Conservation (phyloP, 2,329 filamentous ascomycete species). For the Drechmeria coniospora region DNA sequence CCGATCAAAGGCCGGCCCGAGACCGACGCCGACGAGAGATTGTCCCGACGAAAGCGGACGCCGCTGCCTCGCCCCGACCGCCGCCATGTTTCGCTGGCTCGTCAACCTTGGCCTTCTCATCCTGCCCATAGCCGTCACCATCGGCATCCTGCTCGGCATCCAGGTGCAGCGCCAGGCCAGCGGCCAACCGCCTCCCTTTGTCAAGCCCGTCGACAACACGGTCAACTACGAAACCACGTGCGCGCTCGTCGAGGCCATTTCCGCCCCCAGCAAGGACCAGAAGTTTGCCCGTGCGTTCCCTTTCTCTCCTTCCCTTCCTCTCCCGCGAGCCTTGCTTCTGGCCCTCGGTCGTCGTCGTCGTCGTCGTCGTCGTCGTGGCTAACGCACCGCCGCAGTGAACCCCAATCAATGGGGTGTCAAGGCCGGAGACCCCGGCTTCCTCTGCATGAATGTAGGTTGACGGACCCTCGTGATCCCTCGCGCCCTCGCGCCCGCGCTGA, state of each 20-base stretch:
- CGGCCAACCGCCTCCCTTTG: conserved; percentile 29
- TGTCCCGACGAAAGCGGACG: too few species aligned
- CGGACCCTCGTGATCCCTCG: too few species aligned
- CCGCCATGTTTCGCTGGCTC: conserved; percentile 25
- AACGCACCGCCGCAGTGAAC: conserved; percentile 24
- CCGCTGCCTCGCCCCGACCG: too few species aligned
- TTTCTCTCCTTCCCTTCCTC: too few species aligned
- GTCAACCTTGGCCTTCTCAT: conserved; percentile 34
- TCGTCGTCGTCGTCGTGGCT: conserved; percentile 1
- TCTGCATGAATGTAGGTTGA: conserved; percentile 40
- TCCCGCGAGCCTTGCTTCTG: too few species aligned
- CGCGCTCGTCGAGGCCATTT: conserved; percentile 28
- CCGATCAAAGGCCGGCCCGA: too few species aligned
- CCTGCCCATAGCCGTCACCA: conserved; percentile 31
- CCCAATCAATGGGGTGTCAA: conserved; percentile 39
- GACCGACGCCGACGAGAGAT: too few species aligned
- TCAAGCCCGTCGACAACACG: conserved; percentile 13
- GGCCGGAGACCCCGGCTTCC: conserved; percentile 18
- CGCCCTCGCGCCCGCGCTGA: too few species aligned
- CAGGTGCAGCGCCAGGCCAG: conserved; percentile 25
- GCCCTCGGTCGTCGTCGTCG: not conserved
- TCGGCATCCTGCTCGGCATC: conserved; percentile 33
- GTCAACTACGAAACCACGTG: conserved; percentile 22
- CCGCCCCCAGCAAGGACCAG: not conserved
- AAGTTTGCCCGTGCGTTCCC: too few species aligned